These are phyloP conservation scores for Scedosporium dehoogii DNA, from an alignment of 2,329 filamentous ascomycete species.

Conservation along the genomic window DNA sequence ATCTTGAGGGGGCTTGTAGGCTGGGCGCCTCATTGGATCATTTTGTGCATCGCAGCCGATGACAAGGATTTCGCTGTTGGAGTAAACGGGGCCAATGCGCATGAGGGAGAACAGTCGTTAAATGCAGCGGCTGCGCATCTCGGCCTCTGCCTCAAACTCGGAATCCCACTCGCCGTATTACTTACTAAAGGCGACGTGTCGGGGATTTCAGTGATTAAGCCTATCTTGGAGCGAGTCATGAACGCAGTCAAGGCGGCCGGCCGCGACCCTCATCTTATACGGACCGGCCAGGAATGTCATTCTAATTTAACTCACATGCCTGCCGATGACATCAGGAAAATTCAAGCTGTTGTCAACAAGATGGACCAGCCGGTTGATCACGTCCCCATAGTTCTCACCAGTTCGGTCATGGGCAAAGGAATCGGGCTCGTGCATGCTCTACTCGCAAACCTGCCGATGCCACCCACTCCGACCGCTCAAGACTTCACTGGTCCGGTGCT, in stretches of 20 bases:
- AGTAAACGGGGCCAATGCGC: slow-evolving; percentile 22
- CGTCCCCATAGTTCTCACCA: slow-evolving; percentile 82
- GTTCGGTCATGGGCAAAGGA: slow-evolving; percentile 74
- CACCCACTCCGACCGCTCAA: slow-evolving; percentile 39
- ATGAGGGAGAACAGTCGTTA: background rate
- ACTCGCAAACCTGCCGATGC: slow-evolving; percentile 64
- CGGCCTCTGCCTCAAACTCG: slow-evolving; percentile 72
- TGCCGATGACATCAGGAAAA: slow-evolving; percentile 44
- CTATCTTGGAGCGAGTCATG: slow-evolving; percentile 63
- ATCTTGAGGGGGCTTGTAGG: slow-evolving; percentile 84
- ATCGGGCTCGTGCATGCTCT: slow-evolving; percentile 76
- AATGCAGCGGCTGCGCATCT: slow-evolving; percentile 74
- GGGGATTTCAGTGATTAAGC: slow-evolving; percentile 61
- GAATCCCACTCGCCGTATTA: slow-evolving; percentile 67
- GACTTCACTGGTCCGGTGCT: slow-evolving; percentile 45
- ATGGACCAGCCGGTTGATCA: slow-evolving; percentile 38
- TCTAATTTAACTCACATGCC: slow-evolving; percentile 48
- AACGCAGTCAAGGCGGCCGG: slow-evolving; percentile 68
- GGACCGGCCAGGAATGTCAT: slow-evolving; percentile 37
- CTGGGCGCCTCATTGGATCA: slow-evolving; percentile 90
- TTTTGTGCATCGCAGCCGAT: slow-evolving; percentile 79
- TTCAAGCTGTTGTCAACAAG: slow-evolving; percentile 42
- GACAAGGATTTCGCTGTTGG: slow-evolving; percentile 38
- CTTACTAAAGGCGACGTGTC: slow-evolving; percentile 90
- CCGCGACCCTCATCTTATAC: slow-evolving; percentile 65